Evolutionary conservation across 257 asterid genomes (phyloP).

Genomic region (Rauvolfia tetraphylla): DNA sequence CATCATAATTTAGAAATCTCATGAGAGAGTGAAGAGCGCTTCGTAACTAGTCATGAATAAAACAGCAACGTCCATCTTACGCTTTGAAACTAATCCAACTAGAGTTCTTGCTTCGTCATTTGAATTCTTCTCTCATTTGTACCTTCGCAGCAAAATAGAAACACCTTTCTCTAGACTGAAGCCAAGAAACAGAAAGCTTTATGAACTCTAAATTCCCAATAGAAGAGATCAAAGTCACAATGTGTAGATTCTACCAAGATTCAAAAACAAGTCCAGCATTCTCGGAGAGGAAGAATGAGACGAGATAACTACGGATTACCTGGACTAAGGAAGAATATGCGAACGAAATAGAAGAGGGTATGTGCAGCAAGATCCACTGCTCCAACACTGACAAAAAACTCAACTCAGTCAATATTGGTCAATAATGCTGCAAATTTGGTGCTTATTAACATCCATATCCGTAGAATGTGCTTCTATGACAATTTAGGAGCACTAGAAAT

Average conservation of each 20-base stretch:
- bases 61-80: neutral
- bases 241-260: neutral
- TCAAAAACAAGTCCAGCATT: neutral
- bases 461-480: neutral
- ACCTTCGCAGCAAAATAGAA: neutral
- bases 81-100: neutral
- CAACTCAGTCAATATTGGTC: conserved; percentile 13
- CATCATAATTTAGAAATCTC: no score
- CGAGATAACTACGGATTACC: neutral
- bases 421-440: neutral
- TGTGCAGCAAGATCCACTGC: conserved; percentile 94
- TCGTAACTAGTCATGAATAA: neutral
- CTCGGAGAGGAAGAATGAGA: neutral
- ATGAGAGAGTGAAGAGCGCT: no score
- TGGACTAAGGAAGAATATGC: conserved; percentile 37
- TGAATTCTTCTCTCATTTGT: neutral
- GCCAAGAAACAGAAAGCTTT: neutral
- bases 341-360: conserved; percentile 85
- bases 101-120: neutral
- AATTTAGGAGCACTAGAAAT: neutral
- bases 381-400: conserved; percentile 73
- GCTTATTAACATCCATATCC: neutral
- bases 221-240: neutral
- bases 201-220: neutral
- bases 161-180: neutral